Evolutionary conservation across 768 basidiomycete species (phyloP).

Genomic region (Lactarius akahatsu): DNA sequence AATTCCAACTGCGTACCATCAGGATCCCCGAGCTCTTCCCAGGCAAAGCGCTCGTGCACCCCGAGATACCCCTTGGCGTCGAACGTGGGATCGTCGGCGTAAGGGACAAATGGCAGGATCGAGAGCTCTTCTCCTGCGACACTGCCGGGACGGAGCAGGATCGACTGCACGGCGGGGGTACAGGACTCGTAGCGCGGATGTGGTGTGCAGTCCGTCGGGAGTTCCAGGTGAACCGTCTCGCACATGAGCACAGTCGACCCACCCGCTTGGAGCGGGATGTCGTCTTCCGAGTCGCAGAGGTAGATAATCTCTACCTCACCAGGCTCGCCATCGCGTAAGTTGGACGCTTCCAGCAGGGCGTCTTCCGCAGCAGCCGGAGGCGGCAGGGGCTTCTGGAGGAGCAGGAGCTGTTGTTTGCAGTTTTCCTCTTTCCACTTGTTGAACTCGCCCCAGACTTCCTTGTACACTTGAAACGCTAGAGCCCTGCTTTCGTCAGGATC

Average conservation of each 20-base stretch:
- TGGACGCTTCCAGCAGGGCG: not conserved
- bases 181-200: constrained; percentile 56
- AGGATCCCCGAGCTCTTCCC: constrained; percentile 47
- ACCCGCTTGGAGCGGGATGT: constrained; percentile 10
- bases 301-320: constrained; percentile 14
- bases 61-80: constrained; percentile 40
- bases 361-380: constrained; percentile 10
- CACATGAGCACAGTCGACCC: constrained; percentile 8
- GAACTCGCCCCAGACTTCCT: constrained; percentile 34
- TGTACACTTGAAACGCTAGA: constrained; percentile 26
- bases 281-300: constrained; percentile 18
- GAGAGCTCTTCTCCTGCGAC: constrained; percentile 45
- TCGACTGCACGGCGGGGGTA: constrained; percentile 47
- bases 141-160: constrained; percentile 34
- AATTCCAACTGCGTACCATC: constrained; percentile 39
- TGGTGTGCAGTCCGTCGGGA: constrained; percentile 24
- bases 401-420: constrained; percentile 23
- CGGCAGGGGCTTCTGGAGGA: constrained; percentile 23
- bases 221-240: not conserved
- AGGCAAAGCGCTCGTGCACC: constrained; percentile 48
- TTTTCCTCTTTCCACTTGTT: constrained; percentile 32
- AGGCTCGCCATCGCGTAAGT: constrained; percentile 1
- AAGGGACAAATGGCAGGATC: constrained; percentile 59
- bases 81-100: constrained; percentile 60
- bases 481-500: not conserved